Base-by-base conservation (phyloP, 352 stramenopile genomes). In the Globisporangium paroecandrum region DNA sequence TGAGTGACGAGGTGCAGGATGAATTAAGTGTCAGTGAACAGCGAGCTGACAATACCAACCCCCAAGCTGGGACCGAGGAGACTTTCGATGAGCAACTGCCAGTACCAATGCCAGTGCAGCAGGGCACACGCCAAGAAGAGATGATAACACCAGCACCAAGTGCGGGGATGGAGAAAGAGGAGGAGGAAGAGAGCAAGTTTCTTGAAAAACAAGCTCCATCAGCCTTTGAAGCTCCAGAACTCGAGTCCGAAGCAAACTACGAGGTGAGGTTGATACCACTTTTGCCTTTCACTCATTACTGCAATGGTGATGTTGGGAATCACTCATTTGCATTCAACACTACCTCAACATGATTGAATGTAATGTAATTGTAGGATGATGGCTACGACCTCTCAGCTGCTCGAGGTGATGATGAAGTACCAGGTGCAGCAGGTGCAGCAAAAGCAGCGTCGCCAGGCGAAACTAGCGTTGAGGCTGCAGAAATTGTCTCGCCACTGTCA, bases 381-480 rank as follows among this genome's bases (percentile, higher is more conserved):
- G 58, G 15, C 38, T 58, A 60, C 43, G 62, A 53, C 9, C 49
- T 60, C 10, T 29, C 47, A 4, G 25, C 47, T 1, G 62, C 62
- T 32, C 27, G 51, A 27, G n/a, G 51, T 32, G 51, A 47, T 20
- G 27, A 36, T 9, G 13, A 18, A 29, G 3, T 1, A 7, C 22
- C n/a, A 49, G 29, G 4, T 4, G 6, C 32, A 10, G 34, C 9
- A 32, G 29, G 29, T 32, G 20, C 56, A 49, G 32, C 56, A 62
- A 22, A 12, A 12, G 10, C 8, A 3, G 9, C 7, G 49, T 27
- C 4, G 0, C 18, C 24, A 58, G 27, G 7, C 13, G 53, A 49
- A 5, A 9, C 10, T 12, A 62, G n/a, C 29, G 20, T 13, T 43
- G 54, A 41, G 20, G 8, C 9, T 46, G 29, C 49, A 9, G n/a